These are phyloP conservation scores for Fusarium marasasianum DNA, from an alignment of 2,329 filamentous ascomycete species.

Conservation along the genomic window DNA sequence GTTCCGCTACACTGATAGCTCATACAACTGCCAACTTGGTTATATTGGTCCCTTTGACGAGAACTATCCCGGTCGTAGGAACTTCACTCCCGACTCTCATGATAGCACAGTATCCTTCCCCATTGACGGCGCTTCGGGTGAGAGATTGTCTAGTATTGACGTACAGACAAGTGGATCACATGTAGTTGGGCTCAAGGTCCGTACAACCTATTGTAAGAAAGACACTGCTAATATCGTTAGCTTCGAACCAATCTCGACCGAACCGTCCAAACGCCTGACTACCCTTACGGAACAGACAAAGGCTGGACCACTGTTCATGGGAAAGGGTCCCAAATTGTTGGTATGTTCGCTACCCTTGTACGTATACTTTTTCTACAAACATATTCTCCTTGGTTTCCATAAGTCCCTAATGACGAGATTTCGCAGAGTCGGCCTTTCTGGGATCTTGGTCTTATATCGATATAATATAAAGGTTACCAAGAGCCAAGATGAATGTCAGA, in stretches of 20 bases:
- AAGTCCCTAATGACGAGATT: fast-evolving
- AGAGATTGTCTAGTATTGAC: background rate
- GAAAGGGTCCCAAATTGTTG: background rate
- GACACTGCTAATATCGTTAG: background rate
- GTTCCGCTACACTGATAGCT: background rate
- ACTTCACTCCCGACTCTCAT: background rate
- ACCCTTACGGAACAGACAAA: background rate
- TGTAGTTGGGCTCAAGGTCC: background rate
- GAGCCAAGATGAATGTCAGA: background rate
- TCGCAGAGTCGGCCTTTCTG: background rate
- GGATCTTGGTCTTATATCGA: background rate
- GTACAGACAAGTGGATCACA: background rate
- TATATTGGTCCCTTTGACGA: background rate
- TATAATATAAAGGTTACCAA: background rate
- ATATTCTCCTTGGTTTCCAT: fast-evolving
- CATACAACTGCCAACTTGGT: background rate
- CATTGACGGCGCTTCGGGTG: background rate
- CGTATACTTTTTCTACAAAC: fast-evolving
- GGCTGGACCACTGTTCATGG: background rate
- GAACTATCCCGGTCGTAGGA: background rate
- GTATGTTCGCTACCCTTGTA: background rate
- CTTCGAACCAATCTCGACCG: background rate
- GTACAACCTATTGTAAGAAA: fast-evolving
- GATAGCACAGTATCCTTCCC: background rate
- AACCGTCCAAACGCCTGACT: background rate